Conservation (phyloP, 306 rosid species). For the Fragaria ananassa region DNA sequence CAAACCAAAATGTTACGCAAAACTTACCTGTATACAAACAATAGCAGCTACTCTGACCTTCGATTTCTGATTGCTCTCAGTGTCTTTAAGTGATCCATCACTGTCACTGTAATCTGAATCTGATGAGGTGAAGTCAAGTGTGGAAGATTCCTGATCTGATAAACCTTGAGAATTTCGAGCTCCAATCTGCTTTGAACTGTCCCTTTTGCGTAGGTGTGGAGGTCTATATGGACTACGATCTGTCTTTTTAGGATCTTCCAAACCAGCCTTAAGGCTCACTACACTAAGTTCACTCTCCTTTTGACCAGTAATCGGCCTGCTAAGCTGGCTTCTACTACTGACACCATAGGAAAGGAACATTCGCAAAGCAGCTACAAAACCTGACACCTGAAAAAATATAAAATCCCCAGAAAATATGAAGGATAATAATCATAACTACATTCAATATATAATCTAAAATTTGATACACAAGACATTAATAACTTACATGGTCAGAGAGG, state of each 20-base stretch:
- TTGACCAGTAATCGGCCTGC: constrained; percentile 31
- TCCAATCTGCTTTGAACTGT: constrained; percentile 42
- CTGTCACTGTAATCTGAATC: constrained; percentile 93
- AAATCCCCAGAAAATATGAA: constrained; percentile 21
- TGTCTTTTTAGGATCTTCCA: constrained; percentile 46
- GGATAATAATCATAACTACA: constrained; percentile 7
- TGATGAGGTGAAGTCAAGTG: constrained; percentile 56
- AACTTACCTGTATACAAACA: constrained; percentile 75
- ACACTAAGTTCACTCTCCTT: constrained; percentile 38
- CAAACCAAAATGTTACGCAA: neutral
- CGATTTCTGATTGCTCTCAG: constrained; percentile 43
- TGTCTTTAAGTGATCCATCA: constrained; percentile 62
- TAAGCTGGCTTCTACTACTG: constrained; percentile 38
- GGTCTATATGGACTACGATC: constrained; percentile 61
- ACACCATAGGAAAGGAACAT: constrained; percentile 74
- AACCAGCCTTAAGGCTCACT: constrained; percentile 27
- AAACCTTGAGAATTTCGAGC: constrained; percentile 35
- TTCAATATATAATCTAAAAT: constrained; percentile 12
- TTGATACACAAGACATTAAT: constrained; percentile 12
- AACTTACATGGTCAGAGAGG: constrained; percentile 84
- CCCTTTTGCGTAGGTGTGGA: constrained; percentile 86
- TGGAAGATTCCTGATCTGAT: constrained; percentile 55
- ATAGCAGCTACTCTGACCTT: constrained; percentile 85
- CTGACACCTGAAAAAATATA: constrained; percentile 60
- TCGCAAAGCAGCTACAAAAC: constrained; percentile 70